These are phyloP conservation scores for Peterozyma xylosa DNA, from an alignment of 805 yeast species.

Conservation along the genomic window DNA sequence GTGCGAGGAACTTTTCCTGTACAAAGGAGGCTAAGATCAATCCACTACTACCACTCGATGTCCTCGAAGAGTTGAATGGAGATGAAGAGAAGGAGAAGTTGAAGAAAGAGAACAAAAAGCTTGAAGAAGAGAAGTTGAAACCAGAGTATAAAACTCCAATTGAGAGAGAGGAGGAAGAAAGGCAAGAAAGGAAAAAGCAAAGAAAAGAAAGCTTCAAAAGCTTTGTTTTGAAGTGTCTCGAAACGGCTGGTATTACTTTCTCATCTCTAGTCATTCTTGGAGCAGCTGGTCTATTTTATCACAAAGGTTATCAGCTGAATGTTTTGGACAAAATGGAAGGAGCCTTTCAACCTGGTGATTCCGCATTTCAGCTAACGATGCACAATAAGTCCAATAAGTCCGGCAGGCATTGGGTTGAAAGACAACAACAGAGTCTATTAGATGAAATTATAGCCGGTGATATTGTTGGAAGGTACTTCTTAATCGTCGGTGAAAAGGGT, in stretches of 20 bases:
- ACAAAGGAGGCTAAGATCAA: constrained; percentile 15
- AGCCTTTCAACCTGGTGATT: constrained; percentile 65
- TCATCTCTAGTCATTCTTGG: constrained; percentile 65
- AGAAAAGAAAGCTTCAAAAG: constrained; percentile 9
- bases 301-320: constrained; percentile 47
- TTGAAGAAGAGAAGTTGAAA: constrained; percentile 4
- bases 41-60: constrained; percentile 34
- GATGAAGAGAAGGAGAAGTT: constrained; percentile 21
- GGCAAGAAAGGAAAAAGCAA: constrained; percentile 4
- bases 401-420: constrained; percentile 54
- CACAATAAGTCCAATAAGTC: constrained; percentile 34
- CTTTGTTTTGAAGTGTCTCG: constrained; percentile 38
- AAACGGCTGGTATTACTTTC: constrained; percentile 65
- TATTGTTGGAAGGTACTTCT: constrained; percentile 59
- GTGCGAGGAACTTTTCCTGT: constrained; percentile 1
- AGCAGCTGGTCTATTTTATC: constrained; percentile 66
- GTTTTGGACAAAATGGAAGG: constrained; percentile 56
- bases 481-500: constrained; percentile 78
- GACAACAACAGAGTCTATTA: constrained; percentile 58
- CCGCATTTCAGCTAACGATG: constrained; percentile 51
- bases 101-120: constrained; percentile 16
- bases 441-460: constrained; percentile 62
- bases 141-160: constrained; percentile 1
- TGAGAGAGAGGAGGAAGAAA: constrained; percentile 4
- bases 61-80: constrained; percentile 26